Evolutionary conservation across 2,329 filamentous ascomycete genomes (phyloP).

Genomic region (Ophiocordyceps camponoti-saundersi): DNA sequence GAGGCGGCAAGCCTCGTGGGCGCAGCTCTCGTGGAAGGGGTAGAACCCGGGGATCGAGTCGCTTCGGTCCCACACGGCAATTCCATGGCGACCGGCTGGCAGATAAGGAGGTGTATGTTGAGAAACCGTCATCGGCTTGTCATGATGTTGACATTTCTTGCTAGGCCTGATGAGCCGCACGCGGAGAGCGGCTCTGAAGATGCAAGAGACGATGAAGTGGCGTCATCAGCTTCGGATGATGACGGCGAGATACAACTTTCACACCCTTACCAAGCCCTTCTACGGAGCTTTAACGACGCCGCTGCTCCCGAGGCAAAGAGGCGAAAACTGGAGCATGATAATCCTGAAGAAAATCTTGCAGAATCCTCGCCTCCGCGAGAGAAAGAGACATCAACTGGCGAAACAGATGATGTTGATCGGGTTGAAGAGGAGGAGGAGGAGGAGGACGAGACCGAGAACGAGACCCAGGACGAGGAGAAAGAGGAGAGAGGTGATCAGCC

Average conservation of each 20-base stretch:
- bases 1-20: conserved; percentile 16
- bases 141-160: neutral
- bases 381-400: conserved; percentile 17
- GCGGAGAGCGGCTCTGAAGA: conserved; percentile 8
- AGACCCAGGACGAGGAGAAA: conserved; percentile 4
- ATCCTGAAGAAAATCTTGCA: conserved; percentile 7
- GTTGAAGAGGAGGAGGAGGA: conserved; percentile 8
- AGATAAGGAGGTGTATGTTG: conserved; percentile 18
- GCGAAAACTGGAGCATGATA: conserved; percentile 33
- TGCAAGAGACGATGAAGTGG: conserved; percentile 16
- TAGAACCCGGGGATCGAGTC: conserved; percentile 13
- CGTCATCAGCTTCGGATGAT: conserved; percentile 23
- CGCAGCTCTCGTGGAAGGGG: conserved; percentile 10
- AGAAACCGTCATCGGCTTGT: neutral
- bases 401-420: conserved; percentile 8
- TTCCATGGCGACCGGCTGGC: conserved; percentile 19
- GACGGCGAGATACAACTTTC: conserved; percentile 24
- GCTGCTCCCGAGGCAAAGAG: conserved; percentile 32
- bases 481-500: conserved; percentile 5
- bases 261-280: conserved; percentile 38
- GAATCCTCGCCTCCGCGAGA: conserved; percentile 7
- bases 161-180: conserved; percentile 9
- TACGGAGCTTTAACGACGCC: conserved; percentile 37
- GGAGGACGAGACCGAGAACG: conserved; percentile 5
- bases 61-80: conserved; percentile 18